phyloP scores from a whole-genome alignment of 129 eudicot genomes.

The Escallonia rubra region DNA sequence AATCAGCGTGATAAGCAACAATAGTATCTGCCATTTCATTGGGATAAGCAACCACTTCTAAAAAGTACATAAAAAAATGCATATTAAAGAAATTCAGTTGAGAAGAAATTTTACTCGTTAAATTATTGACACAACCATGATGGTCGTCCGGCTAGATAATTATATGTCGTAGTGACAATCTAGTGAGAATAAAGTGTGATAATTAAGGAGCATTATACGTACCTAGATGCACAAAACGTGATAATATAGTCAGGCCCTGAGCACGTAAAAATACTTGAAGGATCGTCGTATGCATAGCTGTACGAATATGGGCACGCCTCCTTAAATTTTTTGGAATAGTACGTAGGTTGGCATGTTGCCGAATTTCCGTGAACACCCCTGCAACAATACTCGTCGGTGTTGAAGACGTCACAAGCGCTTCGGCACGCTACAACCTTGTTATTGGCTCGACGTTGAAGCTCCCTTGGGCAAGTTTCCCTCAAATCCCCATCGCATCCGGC shows the following conservation, averaged over 20 bases:
- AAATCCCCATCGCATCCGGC: constrained; percentile 57
- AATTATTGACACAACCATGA: no score
- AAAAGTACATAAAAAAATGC: no score
- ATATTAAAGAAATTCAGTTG: no score
- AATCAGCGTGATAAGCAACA: not conserved
- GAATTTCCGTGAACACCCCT: constrained; percentile 54
- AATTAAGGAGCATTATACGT: not conserved
- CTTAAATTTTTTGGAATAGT: constrained; percentile 51
- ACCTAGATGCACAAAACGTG: constrained; percentile 41
- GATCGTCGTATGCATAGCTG: constrained; percentile 72
- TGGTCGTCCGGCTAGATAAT: not conserved
- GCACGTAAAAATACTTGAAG: constrained; percentile 59
- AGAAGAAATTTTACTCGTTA: no score
- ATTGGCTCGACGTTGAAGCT: constrained; percentile 28
- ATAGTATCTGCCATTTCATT: not conserved
- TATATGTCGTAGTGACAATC: not conserved
- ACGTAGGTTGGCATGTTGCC: constrained; percentile 45
- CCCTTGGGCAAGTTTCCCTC: constrained; percentile 43
- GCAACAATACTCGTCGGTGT: constrained; percentile 64
- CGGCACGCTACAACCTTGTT: constrained; percentile 45
- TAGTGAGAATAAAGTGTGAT: not conserved
- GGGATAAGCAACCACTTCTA: not conserved
- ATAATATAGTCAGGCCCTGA: constrained; percentile 44
- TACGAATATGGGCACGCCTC: constrained; percentile 57
- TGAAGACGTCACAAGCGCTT: constrained; percentile 61